Conservation (phyloP, 768 basidiomycete species). For the Pulveroboletus sp. region DNA sequence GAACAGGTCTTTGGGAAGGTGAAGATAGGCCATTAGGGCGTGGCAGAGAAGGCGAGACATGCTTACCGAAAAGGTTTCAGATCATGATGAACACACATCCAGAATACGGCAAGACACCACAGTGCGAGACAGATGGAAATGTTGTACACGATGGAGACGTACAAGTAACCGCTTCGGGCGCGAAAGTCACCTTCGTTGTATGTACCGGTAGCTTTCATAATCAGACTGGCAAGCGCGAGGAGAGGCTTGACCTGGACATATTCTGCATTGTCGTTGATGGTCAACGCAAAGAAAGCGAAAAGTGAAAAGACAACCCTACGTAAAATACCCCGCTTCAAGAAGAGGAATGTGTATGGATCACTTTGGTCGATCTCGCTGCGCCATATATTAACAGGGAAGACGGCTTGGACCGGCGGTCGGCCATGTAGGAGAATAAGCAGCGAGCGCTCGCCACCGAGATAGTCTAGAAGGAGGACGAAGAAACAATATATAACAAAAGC, state of each 20-base stretch:
- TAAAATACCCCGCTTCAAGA: constrained; percentile 91
- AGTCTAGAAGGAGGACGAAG: constrained; percentile 77
- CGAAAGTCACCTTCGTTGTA: constrained; percentile 90
- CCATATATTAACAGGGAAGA: constrained; percentile 85
- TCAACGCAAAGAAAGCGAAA: not conserved
- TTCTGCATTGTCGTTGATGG: constrained; percentile 49
- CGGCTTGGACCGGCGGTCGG: constrained; percentile 80
- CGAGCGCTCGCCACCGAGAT: constrained; percentile 91
- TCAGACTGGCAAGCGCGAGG: constrained; percentile 77
- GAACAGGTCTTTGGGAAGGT: constrained; percentile 61
- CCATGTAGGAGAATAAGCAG: constrained; percentile 91
- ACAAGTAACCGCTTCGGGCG: constrained; percentile 85
- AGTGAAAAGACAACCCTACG: constrained; percentile 46
- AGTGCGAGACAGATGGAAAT: constrained; percentile 73
- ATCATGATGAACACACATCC: constrained; percentile 89
- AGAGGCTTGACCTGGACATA: constrained; percentile 97
- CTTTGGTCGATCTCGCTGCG: constrained; percentile 86
- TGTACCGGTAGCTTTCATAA: constrained; percentile 82
- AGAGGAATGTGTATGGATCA: constrained; percentile 93
- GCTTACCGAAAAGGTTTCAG: constrained; percentile 82
- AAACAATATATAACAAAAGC: constrained; percentile 96
- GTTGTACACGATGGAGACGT: constrained; percentile 85
- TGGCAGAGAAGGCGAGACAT: not conserved
- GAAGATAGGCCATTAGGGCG: no score
- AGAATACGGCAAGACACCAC: constrained; percentile 95